Conservation (phyloP, 768 basidiomycete genomes). For the Agaricus subrufescens region DNA sequence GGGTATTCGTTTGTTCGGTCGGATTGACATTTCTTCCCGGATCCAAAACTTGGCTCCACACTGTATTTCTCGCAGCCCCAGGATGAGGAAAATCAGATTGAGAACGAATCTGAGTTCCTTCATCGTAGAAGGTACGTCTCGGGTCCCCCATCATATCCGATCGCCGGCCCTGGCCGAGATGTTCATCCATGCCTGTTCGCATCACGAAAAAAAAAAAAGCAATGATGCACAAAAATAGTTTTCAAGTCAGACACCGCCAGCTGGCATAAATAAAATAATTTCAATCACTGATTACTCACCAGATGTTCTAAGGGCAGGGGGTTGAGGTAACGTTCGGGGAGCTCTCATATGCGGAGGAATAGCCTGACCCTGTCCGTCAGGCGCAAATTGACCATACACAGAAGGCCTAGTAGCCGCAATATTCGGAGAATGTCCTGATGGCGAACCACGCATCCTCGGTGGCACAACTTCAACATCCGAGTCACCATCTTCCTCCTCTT, state of each 20-base stretch:
- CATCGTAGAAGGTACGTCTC: slow-evolving; percentile 55
- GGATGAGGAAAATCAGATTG: slow-evolving; percentile 53
- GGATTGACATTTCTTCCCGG: slow-evolving; percentile 35
- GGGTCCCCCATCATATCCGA: slow-evolving; percentile 51
- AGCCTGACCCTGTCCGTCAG: slow-evolving; percentile 20
- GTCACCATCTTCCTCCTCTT: slow-evolving; percentile 67
- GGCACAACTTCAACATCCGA: slow-evolving; percentile 45
- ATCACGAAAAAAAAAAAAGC: slow-evolving; percentile 3
- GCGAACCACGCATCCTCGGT: slow-evolving; percentile 13
- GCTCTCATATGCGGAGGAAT: slow-evolving; percentile 46
- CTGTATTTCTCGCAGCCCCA: slow-evolving; percentile 56
- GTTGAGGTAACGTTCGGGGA: slow-evolving; percentile 61
- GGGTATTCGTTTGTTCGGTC: slow-evolving; percentile 29
- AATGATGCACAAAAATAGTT: not conserved
- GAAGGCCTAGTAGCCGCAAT: slow-evolving; percentile 9
- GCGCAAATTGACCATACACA: slow-evolving; percentile 20
- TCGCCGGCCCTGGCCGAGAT: slow-evolving; percentile 39
- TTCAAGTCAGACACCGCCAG: not conserved
- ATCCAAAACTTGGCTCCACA: slow-evolving; percentile 91
- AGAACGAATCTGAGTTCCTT: slow-evolving; percentile 44
- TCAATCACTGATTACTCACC: slow-evolving; percentile 29
- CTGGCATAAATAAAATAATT: not conserved
- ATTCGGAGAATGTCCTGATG: slow-evolving; percentile 4
- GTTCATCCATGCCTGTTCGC: slow-evolving; percentile 39
- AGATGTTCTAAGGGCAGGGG: slow-evolving; percentile 40